These are phyloP conservation scores for Platanus orientalis DNA, from an alignment of 164 flowering plant genomes.

Conservation along the genomic window DNA sequence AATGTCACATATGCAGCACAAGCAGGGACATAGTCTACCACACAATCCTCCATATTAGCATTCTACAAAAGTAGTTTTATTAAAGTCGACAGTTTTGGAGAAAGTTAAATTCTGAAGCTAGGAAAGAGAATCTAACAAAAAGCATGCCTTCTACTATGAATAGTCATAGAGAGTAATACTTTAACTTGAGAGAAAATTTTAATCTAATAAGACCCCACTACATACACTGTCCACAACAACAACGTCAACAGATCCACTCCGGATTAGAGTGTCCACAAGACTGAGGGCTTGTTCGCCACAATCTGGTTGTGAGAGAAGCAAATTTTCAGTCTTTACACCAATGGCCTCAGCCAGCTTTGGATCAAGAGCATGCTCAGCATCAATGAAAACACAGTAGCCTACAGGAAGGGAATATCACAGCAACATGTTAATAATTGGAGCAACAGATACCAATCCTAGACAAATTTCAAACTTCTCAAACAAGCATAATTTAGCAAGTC, in stretches of 20 bases:
- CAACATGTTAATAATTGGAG: not conserved
- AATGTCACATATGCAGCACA: not conserved
- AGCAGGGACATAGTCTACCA: not conserved
- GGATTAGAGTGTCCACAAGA: slow-evolving; percentile 84
- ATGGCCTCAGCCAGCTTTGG: slow-evolving; percentile 73
- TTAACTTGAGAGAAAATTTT: not conserved
- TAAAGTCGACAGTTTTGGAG: too few relatives aligned
- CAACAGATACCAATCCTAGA: too few relatives aligned
- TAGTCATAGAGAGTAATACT: not conserved
- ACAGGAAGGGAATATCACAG: slow-evolving; percentile 7
- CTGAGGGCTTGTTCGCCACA: slow-evolving; percentile 97
- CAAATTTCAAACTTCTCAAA: too few relatives aligned
- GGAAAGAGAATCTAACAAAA: too few relatives aligned
- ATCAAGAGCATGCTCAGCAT: slow-evolving; percentile 98
- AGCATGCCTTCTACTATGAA: too few relatives aligned
- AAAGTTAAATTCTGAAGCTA: too few relatives aligned
- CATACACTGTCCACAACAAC: slow-evolving; percentile 98
- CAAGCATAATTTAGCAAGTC: too few relatives aligned
- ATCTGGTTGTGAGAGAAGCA: slow-evolving; percentile 92
- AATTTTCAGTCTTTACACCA: slow-evolving; percentile 81
- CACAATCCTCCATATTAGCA: not conserved
- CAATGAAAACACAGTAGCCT: slow-evolving; percentile 89
- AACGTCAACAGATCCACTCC: slow-evolving; percentile 94
- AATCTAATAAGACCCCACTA: not conserved
- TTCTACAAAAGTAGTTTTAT: not conserved